These are phyloP conservation scores for Saccharomycopsis sp. DNA, from an alignment of 805 yeast genomes.

Conservation along the genomic window DNA sequence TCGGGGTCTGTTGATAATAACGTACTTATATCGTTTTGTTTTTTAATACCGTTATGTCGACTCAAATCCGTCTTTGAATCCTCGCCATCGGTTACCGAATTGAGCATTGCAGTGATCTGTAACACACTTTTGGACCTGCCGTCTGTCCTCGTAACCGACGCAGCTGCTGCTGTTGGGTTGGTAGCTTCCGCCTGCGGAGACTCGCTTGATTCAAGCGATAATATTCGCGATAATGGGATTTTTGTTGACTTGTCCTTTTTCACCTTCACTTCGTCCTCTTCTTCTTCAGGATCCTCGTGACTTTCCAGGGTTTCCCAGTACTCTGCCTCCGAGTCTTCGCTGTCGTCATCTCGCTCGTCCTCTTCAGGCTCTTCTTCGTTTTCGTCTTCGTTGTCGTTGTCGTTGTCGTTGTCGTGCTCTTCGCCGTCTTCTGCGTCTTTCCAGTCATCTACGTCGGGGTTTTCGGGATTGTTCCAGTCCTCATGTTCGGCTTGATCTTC, in stretches of 20 bases:
- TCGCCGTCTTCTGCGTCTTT: conserved; percentile 12
- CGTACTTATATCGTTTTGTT: not conserved
- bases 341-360: conserved; percentile 17
- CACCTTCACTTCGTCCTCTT: conserved; percentile 14
- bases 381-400: conserved; percentile 21
- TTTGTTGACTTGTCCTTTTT: not conserved
- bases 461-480: not conserved
- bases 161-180: not conserved
- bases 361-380: conserved; percentile 22
- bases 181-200: not conserved
- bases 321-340: conserved; percentile 19
- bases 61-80: not conserved
- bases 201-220: not conserved
- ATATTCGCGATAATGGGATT: conserved; percentile 2
- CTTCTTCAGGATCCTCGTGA: not conserved
- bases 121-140: not conserved
- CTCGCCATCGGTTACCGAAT: conserved; percentile 1
- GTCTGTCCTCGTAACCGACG: not conserved
- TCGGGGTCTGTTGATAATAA: too few species aligned
- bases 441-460: conserved; percentile 8
- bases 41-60: not conserved
- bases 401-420: too few species aligned
- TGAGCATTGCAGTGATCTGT: not conserved
- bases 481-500: not conserved
- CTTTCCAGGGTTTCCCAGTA: not conserved